phyloP scores from a whole-genome alignment of 176 grass and related monocot genomes.

The Eragrostis nindensis region DNA sequence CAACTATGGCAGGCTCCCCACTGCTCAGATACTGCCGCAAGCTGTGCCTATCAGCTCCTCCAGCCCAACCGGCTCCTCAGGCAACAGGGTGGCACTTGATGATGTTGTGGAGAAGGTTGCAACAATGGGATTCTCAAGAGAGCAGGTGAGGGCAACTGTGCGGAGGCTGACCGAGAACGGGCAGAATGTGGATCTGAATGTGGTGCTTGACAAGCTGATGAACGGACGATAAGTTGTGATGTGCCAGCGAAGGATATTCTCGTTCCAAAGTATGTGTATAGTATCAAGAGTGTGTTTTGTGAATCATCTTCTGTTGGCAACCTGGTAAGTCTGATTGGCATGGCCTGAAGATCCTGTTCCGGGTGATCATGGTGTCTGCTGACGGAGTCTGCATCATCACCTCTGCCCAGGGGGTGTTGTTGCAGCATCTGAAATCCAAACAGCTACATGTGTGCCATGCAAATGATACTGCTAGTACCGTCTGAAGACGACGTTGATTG shows the following conservation, averaged over 20 bases:
- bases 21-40: slow-evolving; percentile 74
- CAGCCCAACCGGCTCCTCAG: slow-evolving; percentile 44
- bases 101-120: slow-evolving; percentile 95
- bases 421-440: slow-evolving; percentile 10
- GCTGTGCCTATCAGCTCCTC: slow-evolving; percentile 57
- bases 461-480: background rate
- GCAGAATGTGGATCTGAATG: slow-evolving; percentile 95
- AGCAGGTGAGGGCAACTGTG: slow-evolving; percentile 88
- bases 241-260: background rate
- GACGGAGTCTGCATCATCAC: background rate
- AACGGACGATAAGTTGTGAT: slow-evolving; percentile 55
- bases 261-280: slow-evolving; percentile 38
- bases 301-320: background rate
- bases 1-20: slow-evolving; percentile 63
- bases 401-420: background rate
- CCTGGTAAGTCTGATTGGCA: background rate
- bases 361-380: slow-evolving; percentile 3
- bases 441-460: background rate
- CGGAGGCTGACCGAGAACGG: slow-evolving; percentile 91
- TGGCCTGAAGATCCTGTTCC: slow-evolving; percentile 25
- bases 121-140: slow-evolving; percentile 95
- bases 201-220: slow-evolving; percentile 93
- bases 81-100: slow-evolving; percentile 65
- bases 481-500: slow-evolving; percentile 11
- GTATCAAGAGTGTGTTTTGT: slow-evolving; percentile 24